These are phyloP conservation scores for Sclerotinia subarctica DNA, from an alignment of 2,329 filamentous ascomycete species.

Conservation along the genomic window DNA sequence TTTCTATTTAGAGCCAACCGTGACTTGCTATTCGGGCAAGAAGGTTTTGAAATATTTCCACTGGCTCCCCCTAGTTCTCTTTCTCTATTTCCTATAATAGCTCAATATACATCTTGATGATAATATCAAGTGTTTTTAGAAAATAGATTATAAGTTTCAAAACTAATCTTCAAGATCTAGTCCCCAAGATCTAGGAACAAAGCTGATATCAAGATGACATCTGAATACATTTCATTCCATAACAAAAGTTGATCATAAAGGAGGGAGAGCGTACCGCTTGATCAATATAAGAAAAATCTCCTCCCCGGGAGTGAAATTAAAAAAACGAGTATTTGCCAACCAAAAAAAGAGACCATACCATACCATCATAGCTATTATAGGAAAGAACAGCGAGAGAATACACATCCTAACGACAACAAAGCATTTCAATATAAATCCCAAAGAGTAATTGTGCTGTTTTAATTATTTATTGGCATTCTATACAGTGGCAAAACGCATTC, in stretches of 20 bases:
- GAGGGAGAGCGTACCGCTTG: not conserved
- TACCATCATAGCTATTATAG: not conserved
- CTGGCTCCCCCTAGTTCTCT: too few species aligned
- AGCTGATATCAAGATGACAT: not conserved
- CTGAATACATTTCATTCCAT: too few species aligned
- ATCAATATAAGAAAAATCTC: not conserved
- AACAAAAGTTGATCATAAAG: not conserved
- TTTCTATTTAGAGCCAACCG: too few species aligned
- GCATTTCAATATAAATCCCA: not conserved
- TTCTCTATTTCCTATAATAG: too few species aligned
- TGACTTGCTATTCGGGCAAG: too few species aligned
- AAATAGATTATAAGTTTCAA: too few species aligned
- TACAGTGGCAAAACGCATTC: not conserved
- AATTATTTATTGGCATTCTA: not conserved
- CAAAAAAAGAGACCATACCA: not conserved
- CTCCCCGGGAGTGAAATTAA: not conserved
- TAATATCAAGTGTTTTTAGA: too few species aligned
- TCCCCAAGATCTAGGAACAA: too few species aligned
- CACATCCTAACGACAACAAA: not conserved
- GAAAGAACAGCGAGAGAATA: too few species aligned
- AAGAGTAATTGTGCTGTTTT: not conserved
- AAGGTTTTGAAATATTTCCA: too few species aligned
- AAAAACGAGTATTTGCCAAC: not conserved
- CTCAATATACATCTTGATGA: too few species aligned
- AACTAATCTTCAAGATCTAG: too few species aligned